A percentile compares a stretch with the other conserved stretches of the same genome.
phyloP scores from a whole-genome alignment of 2,329 filamentous ascomycete genomes.

The Fusarium zealandicum region DNA sequence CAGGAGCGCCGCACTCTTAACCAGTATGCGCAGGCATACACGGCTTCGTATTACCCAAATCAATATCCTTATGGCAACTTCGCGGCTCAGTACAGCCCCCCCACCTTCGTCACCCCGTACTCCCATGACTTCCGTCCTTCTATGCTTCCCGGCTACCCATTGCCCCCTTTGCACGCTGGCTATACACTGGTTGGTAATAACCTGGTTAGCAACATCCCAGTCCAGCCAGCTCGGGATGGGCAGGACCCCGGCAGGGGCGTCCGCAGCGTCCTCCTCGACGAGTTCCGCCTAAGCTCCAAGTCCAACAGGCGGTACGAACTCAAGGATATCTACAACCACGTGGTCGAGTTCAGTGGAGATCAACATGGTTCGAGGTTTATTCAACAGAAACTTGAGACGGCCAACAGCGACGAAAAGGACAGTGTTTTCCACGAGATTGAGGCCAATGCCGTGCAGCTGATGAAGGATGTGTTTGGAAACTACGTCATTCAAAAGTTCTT shows the following conservation, averaged over 20 bases:
- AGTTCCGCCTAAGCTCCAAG: constrained; percentile 79
- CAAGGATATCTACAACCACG: constrained; percentile 85
- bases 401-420: constrained; percentile 96
- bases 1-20: constrained; percentile 48
- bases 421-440: constrained; percentile 87
- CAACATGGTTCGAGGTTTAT: constrained; percentile 96
- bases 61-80: constrained; percentile 44
- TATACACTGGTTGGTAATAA: constrained; percentile 38
- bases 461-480: constrained; percentile 97
- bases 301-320: constrained; percentile 79
- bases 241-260: constrained; percentile 66
- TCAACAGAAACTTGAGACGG: constrained; percentile 87
- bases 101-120: constrained; percentile 50
- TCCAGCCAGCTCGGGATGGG: constrained; percentile 57
- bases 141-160: constrained; percentile 45
- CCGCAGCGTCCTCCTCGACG: constrained; percentile 77
- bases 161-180: constrained; percentile 46
- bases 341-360: constrained; percentile 95
- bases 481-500: constrained; percentile 99
- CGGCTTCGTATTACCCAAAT: constrained; percentile 43
- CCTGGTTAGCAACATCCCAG: constrained; percentile 29
- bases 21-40: constrained; percentile 43
- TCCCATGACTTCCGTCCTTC: constrained; percentile 45
- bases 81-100: constrained; percentile 44
- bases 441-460: constrained; percentile 83